Evolutionary conservation across 108 stramenopile species (phyloP).

Genomic region (Aurantiochytrium sp.): DNA sequence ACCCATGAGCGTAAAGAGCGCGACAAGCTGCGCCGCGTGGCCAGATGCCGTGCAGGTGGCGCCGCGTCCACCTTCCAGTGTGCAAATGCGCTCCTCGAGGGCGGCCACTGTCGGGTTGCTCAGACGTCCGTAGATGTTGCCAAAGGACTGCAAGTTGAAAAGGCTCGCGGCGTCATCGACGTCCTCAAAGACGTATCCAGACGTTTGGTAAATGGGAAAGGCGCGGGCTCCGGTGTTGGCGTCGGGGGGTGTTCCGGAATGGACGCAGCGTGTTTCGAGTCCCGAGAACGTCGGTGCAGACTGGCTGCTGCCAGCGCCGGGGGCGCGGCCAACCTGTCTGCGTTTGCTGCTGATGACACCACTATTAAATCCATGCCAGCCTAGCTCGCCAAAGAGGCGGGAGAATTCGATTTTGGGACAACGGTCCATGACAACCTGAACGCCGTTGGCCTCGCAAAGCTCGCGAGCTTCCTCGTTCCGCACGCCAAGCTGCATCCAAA

Average conservation of each 20-base stretch:
- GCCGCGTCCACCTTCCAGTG: not conserved
- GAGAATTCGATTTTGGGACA: not conserved
- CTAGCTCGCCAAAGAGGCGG: not conserved
- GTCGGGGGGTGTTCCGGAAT: not conserved
- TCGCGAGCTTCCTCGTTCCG: not conserved
- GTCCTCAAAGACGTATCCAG: conserved; percentile 61
- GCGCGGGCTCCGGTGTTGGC: conserved; percentile 38
- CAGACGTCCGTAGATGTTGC: conserved; percentile 65
- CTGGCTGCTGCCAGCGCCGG: not conserved
- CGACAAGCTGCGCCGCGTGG: not conserved
- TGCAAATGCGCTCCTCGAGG: not conserved
- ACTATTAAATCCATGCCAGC: conserved; percentile 9
- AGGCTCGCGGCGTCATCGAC: conserved; percentile 72
- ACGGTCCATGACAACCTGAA: conserved; percentile 3
- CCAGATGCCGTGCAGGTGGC: not conserved
- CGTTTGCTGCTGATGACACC: not conserved
- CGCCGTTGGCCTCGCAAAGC: not conserved
- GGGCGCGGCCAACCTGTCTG: not conserved
- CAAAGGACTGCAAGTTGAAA: conserved; percentile 71
- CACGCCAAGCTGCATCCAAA: conserved; percentile 12
- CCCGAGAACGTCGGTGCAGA: not conserved
- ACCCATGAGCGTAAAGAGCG: not conserved
- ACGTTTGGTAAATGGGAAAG: conserved; percentile 66
- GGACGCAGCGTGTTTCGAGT: not conserved
- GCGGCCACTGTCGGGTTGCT: conserved; percentile 27